phyloP scores from a whole-genome alignment of 2,329 filamentous ascomycete species.

The Colletotrichum sp. region DNA sequence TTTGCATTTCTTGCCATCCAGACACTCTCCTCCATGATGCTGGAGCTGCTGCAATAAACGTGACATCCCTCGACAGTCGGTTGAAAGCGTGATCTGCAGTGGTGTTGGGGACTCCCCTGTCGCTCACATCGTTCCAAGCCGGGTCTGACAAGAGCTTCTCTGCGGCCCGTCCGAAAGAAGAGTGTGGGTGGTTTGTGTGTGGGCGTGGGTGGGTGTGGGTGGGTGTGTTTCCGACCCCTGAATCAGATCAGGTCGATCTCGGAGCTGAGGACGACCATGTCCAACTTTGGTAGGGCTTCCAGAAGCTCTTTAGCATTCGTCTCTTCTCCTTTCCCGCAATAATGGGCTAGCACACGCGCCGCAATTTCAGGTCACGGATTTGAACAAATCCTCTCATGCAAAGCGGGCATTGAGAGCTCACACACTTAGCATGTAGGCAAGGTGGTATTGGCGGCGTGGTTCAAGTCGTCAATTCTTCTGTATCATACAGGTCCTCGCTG shows the following conservation, averaged over 20 bases:
- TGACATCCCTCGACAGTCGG: background rate
- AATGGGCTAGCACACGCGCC: background rate
- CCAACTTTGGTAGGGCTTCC: background rate
- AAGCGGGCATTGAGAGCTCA: background rate
- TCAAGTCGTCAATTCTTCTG: slow-evolving; percentile 12
- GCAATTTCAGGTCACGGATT: background rate
- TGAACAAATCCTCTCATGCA: background rate
- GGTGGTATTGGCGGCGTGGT: background rate
- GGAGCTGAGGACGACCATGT: background rate
- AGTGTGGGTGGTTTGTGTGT: background rate
- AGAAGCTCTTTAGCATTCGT: background rate
- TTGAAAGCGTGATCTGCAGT: background rate
- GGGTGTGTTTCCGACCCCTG: background rate
- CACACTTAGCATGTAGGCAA: background rate
- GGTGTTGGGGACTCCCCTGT: background rate
- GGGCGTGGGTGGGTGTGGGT: background rate
- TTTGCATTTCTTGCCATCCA: background rate
- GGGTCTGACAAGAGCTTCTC: background rate
- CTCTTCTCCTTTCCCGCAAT: background rate
- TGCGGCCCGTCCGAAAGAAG: background rate
- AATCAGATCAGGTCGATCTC: background rate
- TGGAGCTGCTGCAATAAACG: background rate
- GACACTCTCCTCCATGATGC: background rate
- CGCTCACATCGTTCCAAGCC: background rate
- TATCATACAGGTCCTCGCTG: background rate